Percentiles rank a stretch among this genome's conserved stretches.
These are phyloP conservation scores for Penicillium psychrosexuale DNA, from an alignment of 2,329 filamentous ascomycete genomes.

Conservation along the genomic window DNA sequence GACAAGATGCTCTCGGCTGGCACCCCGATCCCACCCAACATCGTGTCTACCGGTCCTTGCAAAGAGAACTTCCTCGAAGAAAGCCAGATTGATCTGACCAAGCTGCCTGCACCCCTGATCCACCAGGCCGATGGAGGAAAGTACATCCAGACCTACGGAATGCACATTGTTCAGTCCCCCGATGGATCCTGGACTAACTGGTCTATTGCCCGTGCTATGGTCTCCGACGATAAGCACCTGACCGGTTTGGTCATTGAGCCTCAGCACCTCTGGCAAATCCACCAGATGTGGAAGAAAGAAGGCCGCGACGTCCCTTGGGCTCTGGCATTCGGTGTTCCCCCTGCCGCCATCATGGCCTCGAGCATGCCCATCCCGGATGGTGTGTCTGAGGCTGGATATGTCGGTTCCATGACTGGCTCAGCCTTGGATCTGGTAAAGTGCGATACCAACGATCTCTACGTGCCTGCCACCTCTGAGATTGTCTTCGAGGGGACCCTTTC, in stretches of 20 bases:
- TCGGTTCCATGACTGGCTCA: constrained; percentile 47
- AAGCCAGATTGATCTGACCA: constrained; percentile 44
- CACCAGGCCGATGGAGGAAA: constrained; percentile 50
- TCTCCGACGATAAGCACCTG: constrained; percentile 45
- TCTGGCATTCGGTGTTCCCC: constrained; percentile 50
- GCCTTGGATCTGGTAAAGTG: constrained; percentile 52
- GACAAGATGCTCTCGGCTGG: constrained; percentile 6
- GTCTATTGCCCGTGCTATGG: constrained; percentile 45
- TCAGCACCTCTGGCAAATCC: constrained; percentile 50
- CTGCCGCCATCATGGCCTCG: constrained; percentile 49
- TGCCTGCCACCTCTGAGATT: constrained; percentile 53
- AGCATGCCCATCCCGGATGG: constrained; percentile 52
- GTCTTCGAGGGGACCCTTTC: constrained; percentile 52
- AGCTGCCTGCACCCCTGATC: constrained; percentile 44
- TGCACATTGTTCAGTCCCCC: constrained; percentile 48
- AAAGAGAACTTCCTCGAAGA: constrained; percentile 44
- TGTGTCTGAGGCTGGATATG: constrained; percentile 49
- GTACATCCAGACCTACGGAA: constrained; percentile 52
- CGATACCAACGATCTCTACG: constrained; percentile 50
- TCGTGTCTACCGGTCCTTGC: constrained; percentile 40
- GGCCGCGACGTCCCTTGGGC: constrained; percentile 50
- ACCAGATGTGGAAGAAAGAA: constrained; percentile 47
- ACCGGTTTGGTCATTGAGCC: constrained; percentile 44
- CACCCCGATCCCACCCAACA: constrained; percentile 1
- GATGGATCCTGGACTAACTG: constrained; percentile 48